phyloP scores from a whole-genome alignment of 306 rosid species.

The Albizia julibrissin region DNA sequence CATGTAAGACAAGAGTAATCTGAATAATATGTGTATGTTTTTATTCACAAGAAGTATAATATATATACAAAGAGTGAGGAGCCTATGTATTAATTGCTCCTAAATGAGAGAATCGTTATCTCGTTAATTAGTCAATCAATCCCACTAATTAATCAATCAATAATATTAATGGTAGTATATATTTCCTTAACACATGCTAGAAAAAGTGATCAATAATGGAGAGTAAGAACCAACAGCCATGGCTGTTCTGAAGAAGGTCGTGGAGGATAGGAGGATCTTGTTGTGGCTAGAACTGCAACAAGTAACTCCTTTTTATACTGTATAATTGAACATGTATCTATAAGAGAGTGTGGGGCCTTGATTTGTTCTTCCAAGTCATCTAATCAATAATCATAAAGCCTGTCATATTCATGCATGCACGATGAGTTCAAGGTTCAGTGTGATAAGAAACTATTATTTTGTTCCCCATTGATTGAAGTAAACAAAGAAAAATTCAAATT shows the following conservation, averaged over 20 bases:
- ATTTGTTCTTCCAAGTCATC: neutral
- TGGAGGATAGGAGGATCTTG: neutral
- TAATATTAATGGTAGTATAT: too few species aligned
- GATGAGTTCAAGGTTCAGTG: neutral
- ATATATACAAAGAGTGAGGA: too few species aligned
- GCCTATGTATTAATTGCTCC: too few species aligned
- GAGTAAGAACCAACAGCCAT: neutral
- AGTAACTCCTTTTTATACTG: neutral
- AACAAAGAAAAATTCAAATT: neutral
- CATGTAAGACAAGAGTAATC: too few species aligned
- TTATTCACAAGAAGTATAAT: too few species aligned
- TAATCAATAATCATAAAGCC: too few species aligned
- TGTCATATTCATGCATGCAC: conserved; percentile 2
- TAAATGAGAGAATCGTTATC: too few species aligned
- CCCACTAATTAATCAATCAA: too few species aligned
- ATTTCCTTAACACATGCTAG: too few species aligned
- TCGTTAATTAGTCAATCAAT: too few species aligned
- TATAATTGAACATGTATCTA: neutral
- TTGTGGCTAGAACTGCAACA: neutral
- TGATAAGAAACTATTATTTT: neutral
- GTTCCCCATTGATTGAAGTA: neutral
- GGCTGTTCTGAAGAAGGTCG: neutral
- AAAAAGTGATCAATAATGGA: neutral
- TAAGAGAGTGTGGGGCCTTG: neutral
- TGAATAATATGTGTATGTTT: too few species aligned